These are phyloP conservation scores for Vanrija sp. DNA, from an alignment of 1,284 basidiomycete genomes.

Conservation along the genomic window DNA sequence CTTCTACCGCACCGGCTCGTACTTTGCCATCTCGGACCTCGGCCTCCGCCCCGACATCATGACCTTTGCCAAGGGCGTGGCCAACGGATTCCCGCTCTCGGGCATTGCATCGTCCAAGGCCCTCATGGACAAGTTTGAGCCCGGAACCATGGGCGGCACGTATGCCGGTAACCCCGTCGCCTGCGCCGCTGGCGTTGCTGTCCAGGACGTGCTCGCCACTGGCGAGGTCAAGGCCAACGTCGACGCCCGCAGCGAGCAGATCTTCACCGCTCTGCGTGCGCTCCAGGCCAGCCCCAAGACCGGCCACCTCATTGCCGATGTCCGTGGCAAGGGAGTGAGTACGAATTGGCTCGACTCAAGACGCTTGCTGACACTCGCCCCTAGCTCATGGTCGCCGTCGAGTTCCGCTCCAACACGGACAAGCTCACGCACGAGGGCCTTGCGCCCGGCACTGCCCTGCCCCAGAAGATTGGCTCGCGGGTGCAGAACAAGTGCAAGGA, in stretches of 20 bases:
- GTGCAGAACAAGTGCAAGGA: conserved; percentile 73
- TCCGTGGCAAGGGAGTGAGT: conserved; percentile 62
- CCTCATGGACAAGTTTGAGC: conserved; percentile 55
- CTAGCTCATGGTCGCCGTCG: conserved; percentile 69
- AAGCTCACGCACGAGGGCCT: too few relatives aligned
- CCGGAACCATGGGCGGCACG: conserved; percentile 34
- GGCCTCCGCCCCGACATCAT: conserved; percentile 79
- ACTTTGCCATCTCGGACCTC: conserved; percentile 64
- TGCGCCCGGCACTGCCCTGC: conserved; percentile 47
- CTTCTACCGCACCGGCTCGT: conserved; percentile 66
- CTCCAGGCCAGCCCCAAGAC: neutral
- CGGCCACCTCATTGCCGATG: conserved; percentile 61
- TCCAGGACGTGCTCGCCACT: conserved; percentile 61
- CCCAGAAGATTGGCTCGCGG: conserved; percentile 61
- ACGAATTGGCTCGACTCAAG: neutral
- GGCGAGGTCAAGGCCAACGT: conserved; percentile 55
- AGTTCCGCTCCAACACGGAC: conserved; percentile 52
- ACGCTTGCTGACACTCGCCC: neutral
- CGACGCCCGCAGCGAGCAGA: conserved; percentile 49
- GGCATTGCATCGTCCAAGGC: conserved; percentile 78
- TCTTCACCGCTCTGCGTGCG: conserved; percentile 52
- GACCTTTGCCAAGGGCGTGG: conserved; percentile 69
- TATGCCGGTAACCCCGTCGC: conserved; percentile 75
- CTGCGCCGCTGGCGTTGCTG: conserved; percentile 75
- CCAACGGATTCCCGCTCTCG: conserved; percentile 70